These are phyloP conservation scores for Geosiphon pyriformis DNA, from an alignment of 192 early-diverging fungal genomes.

Conservation along the genomic window DNA sequence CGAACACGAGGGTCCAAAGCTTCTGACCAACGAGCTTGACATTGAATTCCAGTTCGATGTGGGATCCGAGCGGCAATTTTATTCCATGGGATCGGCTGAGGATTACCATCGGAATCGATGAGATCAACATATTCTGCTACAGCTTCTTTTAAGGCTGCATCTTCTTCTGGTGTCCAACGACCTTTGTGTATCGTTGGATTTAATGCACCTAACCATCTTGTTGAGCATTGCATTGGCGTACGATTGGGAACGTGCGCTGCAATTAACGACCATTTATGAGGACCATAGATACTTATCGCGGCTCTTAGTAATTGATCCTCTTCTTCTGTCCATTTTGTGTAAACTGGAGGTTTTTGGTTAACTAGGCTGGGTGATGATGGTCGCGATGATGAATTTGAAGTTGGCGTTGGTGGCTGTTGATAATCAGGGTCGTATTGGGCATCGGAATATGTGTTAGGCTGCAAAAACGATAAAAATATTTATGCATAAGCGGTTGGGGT, in stretches of 20 bases:
- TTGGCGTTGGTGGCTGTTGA: not conserved
- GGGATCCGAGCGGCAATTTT: slow-evolving; percentile 42
- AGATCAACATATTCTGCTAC: slow-evolving; percentile 34
- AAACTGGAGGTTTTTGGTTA: slow-evolving; percentile 38
- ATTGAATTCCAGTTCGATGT: slow-evolving; percentile 53
- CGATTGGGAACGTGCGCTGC: slow-evolving; percentile 46
- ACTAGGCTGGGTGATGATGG: slow-evolving; percentile 21
- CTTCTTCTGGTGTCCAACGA: slow-evolving; percentile 46
- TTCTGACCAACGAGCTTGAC: slow-evolving; percentile 57
- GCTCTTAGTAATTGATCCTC: slow-evolving; percentile 39
- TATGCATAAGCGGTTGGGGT: not conserved
- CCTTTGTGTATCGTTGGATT: slow-evolving; percentile 50
- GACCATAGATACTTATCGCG: slow-evolving; percentile 40
- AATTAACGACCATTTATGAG: slow-evolving; percentile 45
- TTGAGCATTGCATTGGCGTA: slow-evolving; percentile 50
- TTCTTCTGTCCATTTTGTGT: slow-evolving; percentile 43
- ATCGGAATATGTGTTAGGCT: not conserved
- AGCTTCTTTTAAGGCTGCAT: slow-evolving; percentile 35
- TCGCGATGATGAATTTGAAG: not conserved
- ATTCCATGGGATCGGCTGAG: slow-evolving; percentile 43
- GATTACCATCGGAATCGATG: slow-evolving; percentile 33
- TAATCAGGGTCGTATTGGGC: not conserved
- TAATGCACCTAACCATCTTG: slow-evolving; percentile 43
- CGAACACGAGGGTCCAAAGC: slow-evolving; percentile 50
- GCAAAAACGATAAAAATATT: not conserved